Base-by-base conservation (phyloP, 2,329 filamentous ascomycete species). In the Aspergillus pseudotamarii region DNA sequence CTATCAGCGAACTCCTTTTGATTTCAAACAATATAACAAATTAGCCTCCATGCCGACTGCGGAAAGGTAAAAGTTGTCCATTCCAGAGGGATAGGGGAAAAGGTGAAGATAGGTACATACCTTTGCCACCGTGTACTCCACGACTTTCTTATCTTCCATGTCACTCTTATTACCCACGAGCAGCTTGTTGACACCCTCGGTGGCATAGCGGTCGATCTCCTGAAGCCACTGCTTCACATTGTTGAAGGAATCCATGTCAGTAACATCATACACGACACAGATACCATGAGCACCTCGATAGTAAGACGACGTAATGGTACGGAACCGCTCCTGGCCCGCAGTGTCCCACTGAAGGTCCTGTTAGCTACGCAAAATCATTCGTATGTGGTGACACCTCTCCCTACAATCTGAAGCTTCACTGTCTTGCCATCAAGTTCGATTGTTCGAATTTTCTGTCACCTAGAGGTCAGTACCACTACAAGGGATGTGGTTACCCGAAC, bases 181-280 rank as follows among this genome's bases (percentile, higher is more conserved):
- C 71, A 99, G 88, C 88, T 99, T 99, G 89, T 99, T 99, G 78
- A 99, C 95, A 70, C 95, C 95, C 84, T 99, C 95, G 72, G 95
- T 99, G 73, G 95, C 95, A 77, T 99, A 98, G 80, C 95, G 90
- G 85, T 99, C 95, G 75, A 99, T 99, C 85, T 99, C 95, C 82
- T 99, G 95, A 67, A 99, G 89, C 95, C 95, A 99, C 87, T 99
- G 95, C 91, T 99, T 98, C 76, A 99, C 95, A 85, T 98, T 99
- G 90, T 99, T 98, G 92, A 99, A 99, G 34, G 93, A 97, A 81
- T 98, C 95, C 94, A 98, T 97, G 81, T 99, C 95, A 72, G 95
- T 99, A 78, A 99, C 95, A 89, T 99, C 95, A 88, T 98, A 99
- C 79, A 99, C 95, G 73, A 99, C 94, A 84, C 95, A 99, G 84